Base-by-base conservation (phyloP, 768 basidiomycete species). In the Boletus tylopilopsis region DNA sequence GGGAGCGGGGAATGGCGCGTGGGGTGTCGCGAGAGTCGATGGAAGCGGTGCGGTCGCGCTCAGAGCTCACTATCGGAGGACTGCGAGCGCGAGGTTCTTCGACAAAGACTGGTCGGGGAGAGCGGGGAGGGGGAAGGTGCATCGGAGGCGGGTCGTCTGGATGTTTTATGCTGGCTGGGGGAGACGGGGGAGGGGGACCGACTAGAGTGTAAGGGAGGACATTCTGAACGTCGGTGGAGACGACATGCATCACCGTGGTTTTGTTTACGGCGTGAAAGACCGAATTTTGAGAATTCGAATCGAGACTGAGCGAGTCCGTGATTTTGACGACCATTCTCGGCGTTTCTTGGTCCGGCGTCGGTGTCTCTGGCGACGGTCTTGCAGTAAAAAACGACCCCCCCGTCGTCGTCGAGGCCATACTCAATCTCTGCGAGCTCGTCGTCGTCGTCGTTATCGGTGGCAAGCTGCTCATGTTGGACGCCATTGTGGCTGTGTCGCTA, bases 121-220 rank as follows among this genome's bases (percentile, higher is more conserved):
- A 41, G 15, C 19, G 9, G 2, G 47, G 19, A 9, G 33, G 45
- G 18, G 32, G 11, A 18, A 25, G 4, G 8, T 40, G 46, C 46
- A 47, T 47, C 11, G 19, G 22, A 3, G 63, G 54, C 0, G 33
- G 3, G 12, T 61, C 62, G 37, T 59, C 56, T 22, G 29, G 45
- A 8, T 58, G 59, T 42, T 55, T 63, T 25, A 68, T 66, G 57
- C 76, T 77, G 19, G 75, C 74, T 10, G 75, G 76, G 1, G 75
- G 75, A 0, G 76, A 82, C 10, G 82, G 80, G 2, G 80, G 81
- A 0, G 80, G 80, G 9, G 81, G 82, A n/a, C 82, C 81, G 6
- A 68, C 5, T 40, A 12, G 12, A 53, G 16, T 1, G 12, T 12
- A 27, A 35, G 35, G 6, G 3, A 3, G 35, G 9, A 39, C 38